Conservation (phyloP, 208 protist species). For the Wallacemonas rigidus region DNA sequence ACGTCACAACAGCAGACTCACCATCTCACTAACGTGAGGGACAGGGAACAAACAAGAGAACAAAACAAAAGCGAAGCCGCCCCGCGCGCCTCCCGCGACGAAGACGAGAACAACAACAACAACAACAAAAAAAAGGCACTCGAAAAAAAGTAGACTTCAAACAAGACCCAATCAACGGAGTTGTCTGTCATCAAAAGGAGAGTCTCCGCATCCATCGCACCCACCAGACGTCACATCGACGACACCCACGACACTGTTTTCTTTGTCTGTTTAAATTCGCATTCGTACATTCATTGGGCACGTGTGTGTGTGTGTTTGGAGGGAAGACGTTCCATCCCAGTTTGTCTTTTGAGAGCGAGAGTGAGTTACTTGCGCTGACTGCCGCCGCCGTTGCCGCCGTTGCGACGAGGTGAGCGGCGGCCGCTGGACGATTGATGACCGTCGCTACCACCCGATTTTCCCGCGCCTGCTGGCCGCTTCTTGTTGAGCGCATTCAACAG, state of each 20-base stretch:
- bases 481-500: slow-evolving; percentile 17
- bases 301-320: too few species aligned
- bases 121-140: neutral
- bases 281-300: too few species aligned
- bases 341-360: neutral
- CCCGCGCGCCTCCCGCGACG: neutral
- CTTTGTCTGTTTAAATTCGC: too few species aligned
- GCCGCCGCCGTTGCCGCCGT: neutral
- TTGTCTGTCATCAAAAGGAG: too few species aligned
- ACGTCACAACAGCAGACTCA: neutral
- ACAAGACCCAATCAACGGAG: too few species aligned
- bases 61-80: neutral
- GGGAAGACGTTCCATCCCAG: too few species aligned
- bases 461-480: slow-evolving; percentile 1
- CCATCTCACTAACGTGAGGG: neutral
- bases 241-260: too few species aligned
- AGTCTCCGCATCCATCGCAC: too few species aligned
- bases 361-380: neutral
- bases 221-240: too few species aligned
- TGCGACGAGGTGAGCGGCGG: neutral
- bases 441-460: neutral
- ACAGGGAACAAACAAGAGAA: neutral
- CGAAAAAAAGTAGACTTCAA: too few species aligned
- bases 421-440: neutral
- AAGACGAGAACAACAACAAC: slow-evolving; percentile 8